Conservation (phyloP, 768 basidiomycete species). For the Kondoa subrosea region DNA sequence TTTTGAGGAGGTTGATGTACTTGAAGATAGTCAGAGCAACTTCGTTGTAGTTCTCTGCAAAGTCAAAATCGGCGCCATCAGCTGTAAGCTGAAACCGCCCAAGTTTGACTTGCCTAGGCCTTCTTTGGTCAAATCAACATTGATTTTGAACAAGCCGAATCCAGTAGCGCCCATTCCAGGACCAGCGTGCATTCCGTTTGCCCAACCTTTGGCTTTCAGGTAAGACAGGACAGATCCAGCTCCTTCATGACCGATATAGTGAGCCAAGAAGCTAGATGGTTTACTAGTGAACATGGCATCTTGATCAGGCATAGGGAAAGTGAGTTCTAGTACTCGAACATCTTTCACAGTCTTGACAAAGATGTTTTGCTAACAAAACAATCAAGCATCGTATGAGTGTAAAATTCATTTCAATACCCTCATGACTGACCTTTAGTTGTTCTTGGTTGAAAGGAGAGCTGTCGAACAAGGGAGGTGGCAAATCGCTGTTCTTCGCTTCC, state of each 20-base stretch:
- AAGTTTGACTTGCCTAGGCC: conserved; percentile 45
- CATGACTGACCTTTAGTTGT: conserved; percentile 16
- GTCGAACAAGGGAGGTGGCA: conserved; percentile 23
- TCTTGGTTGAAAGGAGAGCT: conserved; percentile 24
- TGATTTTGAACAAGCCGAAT: conserved; percentile 78
- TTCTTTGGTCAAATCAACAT: conserved; percentile 58
- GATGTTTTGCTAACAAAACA: conserved; percentile 26
- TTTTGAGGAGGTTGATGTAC: conserved; percentile 41
- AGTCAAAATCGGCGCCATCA: not conserved
- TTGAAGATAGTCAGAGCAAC: conserved; percentile 57
- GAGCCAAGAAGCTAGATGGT: conserved; percentile 65
- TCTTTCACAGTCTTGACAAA: conserved; percentile 36
- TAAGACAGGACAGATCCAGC: conserved; percentile 72
- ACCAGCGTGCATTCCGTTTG: conserved; percentile 45
- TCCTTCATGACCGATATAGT: conserved; percentile 50
- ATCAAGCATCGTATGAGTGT: too few relatives aligned
- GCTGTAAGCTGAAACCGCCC: too few relatives aligned
- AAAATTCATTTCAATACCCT: not conserved
- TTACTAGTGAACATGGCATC: conserved; percentile 40
- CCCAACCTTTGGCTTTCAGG: conserved; percentile 43
- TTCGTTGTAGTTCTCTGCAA: conserved; percentile 44
- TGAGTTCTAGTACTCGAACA: conserved; percentile 33
- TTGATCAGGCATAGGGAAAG: conserved; percentile 36
- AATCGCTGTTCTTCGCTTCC: conserved; percentile 24
- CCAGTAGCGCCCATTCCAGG: conserved; percentile 50